Percentiles rank a stretch among this genome's conserved stretches.
These are phyloP conservation scores for Fusarium temperatum DNA, from an alignment of 2,329 filamentous ascomycete genomes.

Conservation along the genomic window DNA sequence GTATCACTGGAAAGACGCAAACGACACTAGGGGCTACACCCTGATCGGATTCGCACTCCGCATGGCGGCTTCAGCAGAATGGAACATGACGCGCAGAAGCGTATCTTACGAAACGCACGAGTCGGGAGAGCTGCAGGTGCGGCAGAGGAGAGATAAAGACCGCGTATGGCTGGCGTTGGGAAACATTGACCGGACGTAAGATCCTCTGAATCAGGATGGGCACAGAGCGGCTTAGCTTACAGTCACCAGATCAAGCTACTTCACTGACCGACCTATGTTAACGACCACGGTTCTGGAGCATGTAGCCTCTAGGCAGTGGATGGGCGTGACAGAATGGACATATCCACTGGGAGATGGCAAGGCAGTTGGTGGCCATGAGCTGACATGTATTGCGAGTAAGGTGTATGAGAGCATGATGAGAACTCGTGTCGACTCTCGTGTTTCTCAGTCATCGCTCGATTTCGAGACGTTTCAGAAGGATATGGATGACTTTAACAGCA, in stretches of 20 bases:
- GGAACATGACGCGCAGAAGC: not conserved
- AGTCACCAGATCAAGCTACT: not conserved
- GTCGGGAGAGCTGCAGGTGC: not conserved
- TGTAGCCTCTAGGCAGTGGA: not conserved
- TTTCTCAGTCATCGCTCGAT: not conserved
- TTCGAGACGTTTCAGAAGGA: not conserved
- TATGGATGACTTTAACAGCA: not conserved
- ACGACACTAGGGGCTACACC: not conserved
- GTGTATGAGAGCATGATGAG: not conserved
- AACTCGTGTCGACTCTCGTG: no score
- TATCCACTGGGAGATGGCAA: not conserved
- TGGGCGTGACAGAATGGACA: not conserved
- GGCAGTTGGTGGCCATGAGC: not conserved
- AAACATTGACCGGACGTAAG: not conserved
- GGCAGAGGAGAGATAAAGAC: not conserved
- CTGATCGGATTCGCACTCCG: not conserved
- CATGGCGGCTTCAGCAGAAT: not conserved
- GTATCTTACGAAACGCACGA: accelerated
- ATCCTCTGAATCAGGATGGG: not conserved
- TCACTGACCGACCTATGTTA: not conserved
- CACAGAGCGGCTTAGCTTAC: not conserved
- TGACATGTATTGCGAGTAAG: not conserved
- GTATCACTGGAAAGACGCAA: not conserved
- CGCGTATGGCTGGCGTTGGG: not conserved
- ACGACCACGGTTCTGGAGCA: accelerated